Percentiles rank a stretch among this genome's conserved stretches.
Evolutionary conservation across 305 asterid species (phyloP).

Genomic region (Fraxinus greggii): DNA sequence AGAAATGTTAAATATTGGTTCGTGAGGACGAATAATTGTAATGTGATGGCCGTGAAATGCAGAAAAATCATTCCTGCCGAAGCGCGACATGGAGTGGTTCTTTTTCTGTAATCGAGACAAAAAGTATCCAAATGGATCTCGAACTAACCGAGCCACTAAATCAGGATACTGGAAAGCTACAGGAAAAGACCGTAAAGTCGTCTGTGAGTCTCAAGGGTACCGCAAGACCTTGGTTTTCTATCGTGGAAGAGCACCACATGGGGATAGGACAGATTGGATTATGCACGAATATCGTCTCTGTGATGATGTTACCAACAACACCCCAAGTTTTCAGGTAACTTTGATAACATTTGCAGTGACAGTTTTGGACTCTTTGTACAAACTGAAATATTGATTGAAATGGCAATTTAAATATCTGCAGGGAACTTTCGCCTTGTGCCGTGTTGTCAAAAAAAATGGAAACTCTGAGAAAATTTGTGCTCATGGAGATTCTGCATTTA

Average conservation of each 20-base stretch:
- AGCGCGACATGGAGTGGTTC: constrained; percentile 56
- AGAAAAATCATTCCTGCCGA: constrained; percentile 55
- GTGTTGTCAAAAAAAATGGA: constrained; percentile 44
- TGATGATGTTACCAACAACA: constrained; percentile 40
- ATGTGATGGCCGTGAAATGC: constrained; percentile 21
- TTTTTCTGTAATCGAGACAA: constrained; percentile 50
- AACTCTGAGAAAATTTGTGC: constrained; percentile 24
- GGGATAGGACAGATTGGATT: constrained; percentile 53
- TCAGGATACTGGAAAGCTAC: constrained; percentile 63
- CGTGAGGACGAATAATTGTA: constrained; percentile 3
- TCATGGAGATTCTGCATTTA: constrained; percentile 15
- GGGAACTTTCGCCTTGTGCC: constrained; percentile 51
- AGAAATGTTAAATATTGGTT: neutral
- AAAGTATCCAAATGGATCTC: constrained; percentile 52
- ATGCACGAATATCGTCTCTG: constrained; percentile 58
- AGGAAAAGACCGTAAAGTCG: constrained; percentile 47
- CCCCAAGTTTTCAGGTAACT: constrained; percentile 39
- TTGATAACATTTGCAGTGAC: neutral
- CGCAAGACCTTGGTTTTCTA: constrained; percentile 53
- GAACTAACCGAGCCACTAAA: constrained; percentile 53
- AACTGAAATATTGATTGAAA: neutral
- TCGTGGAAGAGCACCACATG: constrained; percentile 49
- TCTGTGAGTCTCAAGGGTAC: constrained; percentile 39
- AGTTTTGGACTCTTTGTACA: neutral
- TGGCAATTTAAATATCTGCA: constrained; percentile 21